Evolutionary conservation across 225 moss, liverwort and hornwort species (phyloP), one percentile per base, ranked within the genome.

Genomic region (Pseudisothecium myosuroides): DNA sequence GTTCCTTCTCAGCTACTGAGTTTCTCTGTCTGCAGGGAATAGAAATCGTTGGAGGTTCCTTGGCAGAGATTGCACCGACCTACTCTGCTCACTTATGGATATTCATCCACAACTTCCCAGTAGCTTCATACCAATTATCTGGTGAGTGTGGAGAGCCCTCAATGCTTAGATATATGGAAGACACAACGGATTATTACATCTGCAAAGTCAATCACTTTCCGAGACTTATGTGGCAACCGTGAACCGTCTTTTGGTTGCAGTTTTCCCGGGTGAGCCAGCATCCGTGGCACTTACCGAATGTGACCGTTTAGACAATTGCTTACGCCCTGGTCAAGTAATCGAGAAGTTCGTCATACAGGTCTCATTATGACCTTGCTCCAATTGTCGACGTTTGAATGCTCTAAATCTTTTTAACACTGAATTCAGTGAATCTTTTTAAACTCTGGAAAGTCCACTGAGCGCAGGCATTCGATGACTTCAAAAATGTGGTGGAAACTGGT

Each of bases 271-370:
- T 73, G 94, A 90, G 83, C 84, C 92, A 81, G 90, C 91, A 73
- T 94, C 94, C 41, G 82, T 92, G 52, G 94, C 94, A 79, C 82
- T 94, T 45, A 94, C 87, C 63, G 88, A 94, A 90, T 94, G 94
- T 68, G 91, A 94, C 91, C 91, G 92, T 62, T 84, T 94, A 34
- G 94, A 94, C 85, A 92, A 94, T 77, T 94, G 94, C 85, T 81
- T 94, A 80, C 88, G 92, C 17, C 92, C 94, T 61, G 90, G 94
- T 85, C 94, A 94, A 81, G 78, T 73, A 76, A 92, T 94, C 74
- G 92, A 92, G 62, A 94, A 94, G 82, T 91, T 94, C 88, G 94
- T 90, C 84, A 81, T 94, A 83, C 92, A 94, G 92, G 92, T 94
- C 88, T 85, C 24, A 66, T 37, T 17, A 18, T n/a, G 65, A 52